Base-by-base conservation (phyloP, 139 green algal genomes). In the Volvox reticuliferus region DNA sequence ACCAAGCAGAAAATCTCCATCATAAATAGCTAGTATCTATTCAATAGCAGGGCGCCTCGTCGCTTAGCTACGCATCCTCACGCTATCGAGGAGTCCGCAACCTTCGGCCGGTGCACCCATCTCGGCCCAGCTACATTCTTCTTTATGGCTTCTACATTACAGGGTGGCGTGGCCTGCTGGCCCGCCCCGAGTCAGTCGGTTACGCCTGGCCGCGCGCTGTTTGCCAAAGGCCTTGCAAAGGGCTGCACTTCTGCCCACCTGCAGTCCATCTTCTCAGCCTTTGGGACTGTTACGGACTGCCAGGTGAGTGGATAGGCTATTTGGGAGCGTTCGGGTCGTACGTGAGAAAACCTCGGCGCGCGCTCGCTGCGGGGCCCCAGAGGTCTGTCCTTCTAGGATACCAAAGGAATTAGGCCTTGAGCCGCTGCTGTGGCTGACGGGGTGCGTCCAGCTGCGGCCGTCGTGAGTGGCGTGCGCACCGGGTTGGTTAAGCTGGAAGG, bases 211-310 rank as follows among this genome's bases (percentile, higher is more conserved):
- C 37, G 84, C 36, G 68, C 68, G 36, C 73, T 90, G 30, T 90
- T 90, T 63, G 44, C 50, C 0, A 90, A 90, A n/a, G 86, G 86
- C 20, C 73, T 90, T 12, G 71, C 86, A 12, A 90, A 90, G 50
- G 86, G 86, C 44, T 90, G 86, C 86, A 90, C 86, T 6, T 90
- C 73, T n/a, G 50, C 50, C 0, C 86, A 90, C 30, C 86, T 90
- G 19, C 86, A 90, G 37, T 77, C 86, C 55, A 90, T 90, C 55
- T 90, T 90, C 30, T 90, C 86, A 19, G 36, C 50, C 19, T 90
- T 90, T 81, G 86, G 86, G 5, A 83, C 73, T 21, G 86, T 90
- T 12, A 83, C 73, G 24, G 86, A 90, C 50, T 90, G 86, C 50
- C 86, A 90, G 86, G 86, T 90, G 26, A 44, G 84, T 55, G 12